phyloP scores from a whole-genome alignment of 768 basidiomycete species.

The Hygrocybe coccinea region DNA sequence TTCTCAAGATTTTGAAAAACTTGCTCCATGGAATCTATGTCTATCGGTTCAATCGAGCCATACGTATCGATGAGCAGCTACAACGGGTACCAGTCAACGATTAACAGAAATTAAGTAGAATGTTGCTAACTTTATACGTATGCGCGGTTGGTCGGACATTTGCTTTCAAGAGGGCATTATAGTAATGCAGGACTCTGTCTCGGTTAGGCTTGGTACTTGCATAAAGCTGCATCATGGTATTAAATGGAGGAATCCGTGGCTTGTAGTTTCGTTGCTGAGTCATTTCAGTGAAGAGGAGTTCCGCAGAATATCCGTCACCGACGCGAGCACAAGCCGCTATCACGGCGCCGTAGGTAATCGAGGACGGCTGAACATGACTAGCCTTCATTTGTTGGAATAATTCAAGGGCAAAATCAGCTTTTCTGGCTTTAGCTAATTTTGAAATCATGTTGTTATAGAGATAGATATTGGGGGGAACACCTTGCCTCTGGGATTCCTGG shows the following conservation, averaged over 20 bases:
- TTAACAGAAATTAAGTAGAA: neutral
- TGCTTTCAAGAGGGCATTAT: conserved; percentile 55
- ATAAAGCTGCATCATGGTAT: conserved; percentile 98
- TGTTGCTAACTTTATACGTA: conserved; percentile 77
- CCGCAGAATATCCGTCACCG: conserved; percentile 80
- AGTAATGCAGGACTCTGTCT: conserved; percentile 68
- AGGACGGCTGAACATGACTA: conserved; percentile 55
- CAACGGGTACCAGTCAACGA: conserved; percentile 6
- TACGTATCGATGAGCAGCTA: conserved; percentile 87
- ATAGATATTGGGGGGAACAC: conserved; percentile 75
- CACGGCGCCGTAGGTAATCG: conserved; percentile 92
- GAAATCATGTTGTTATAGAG: conserved; percentile 98
- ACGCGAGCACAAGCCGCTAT: conserved; percentile 93
- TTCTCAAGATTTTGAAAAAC: conserved; percentile 58
- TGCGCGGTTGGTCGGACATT: conserved; percentile 75
- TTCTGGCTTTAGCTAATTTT: conserved; percentile 89
- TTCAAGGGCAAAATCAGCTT: conserved; percentile 83
- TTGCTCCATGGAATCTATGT: conserved; percentile 63
- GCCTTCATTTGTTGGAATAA: conserved; percentile 86
- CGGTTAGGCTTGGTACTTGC: conserved; percentile 87
- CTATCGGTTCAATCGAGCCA: conserved; percentile 79
- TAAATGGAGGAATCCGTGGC: conserved; percentile 91
- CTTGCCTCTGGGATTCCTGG: conserved; percentile 64
- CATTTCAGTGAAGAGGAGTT: conserved; percentile 86
- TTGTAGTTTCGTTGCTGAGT: conserved; percentile 61